Conservation (phyloP, 2,329 filamentous ascomycete genomes). For the Trichoderma sp. region DNA sequence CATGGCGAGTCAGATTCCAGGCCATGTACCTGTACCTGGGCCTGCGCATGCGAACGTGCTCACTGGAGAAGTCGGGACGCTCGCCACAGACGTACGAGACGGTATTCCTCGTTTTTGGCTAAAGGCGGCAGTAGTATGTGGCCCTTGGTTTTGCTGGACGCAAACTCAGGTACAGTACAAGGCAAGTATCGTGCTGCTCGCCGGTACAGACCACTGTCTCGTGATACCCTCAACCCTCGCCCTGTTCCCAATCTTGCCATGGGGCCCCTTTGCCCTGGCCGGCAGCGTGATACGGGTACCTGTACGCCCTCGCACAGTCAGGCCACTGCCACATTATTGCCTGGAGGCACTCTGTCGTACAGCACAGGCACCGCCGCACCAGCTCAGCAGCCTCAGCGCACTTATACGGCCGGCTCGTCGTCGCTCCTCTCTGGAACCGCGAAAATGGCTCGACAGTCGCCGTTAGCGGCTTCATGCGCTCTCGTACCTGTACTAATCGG, state of each 20-base stretch:
- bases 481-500: neutral
- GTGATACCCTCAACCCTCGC: constrained; percentile 10
- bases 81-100: neutral
- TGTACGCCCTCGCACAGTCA: neutral
- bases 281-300: neutral
- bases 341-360: neutral
- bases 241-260: neutral
- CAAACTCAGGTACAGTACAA: constrained; percentile 1
- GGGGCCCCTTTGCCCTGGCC: neutral
- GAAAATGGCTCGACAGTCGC: neutral
- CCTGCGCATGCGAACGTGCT: neutral
- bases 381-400: neutral
- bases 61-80: neutral
- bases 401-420: neutral
- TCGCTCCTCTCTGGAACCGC: neutral
- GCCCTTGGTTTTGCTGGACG: neutral
- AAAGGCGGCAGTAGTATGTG: neutral
- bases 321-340: neutral
- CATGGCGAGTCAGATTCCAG: constrained; percentile 2
- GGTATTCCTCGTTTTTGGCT: neutral
- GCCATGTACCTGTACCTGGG: neutral
- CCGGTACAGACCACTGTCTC: constrained; percentile 1
- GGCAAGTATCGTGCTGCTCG: neutral
- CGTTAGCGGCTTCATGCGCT: neutral
- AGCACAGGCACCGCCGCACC: neutral